Conservation (phyloP, 2,329 filamentous ascomycete genomes). For the Trichoderma polysporum region DNA sequence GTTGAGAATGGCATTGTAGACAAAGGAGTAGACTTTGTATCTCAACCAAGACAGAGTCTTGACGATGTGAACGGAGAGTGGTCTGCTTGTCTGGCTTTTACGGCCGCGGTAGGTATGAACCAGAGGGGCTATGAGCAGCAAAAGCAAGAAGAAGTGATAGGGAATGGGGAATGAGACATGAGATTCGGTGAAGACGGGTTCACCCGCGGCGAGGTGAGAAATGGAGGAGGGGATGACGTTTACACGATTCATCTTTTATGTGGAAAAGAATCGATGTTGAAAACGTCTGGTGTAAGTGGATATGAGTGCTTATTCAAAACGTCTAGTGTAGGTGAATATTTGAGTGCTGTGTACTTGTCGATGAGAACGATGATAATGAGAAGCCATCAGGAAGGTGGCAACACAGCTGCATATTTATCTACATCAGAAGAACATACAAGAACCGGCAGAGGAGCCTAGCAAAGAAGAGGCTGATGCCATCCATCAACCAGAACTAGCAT, state of each 20-base stretch:
- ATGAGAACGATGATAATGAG: background rate
- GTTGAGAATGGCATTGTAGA: conserved; percentile 13
- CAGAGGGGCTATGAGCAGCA: background rate
- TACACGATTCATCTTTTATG: background rate
- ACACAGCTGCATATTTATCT: conserved; percentile 12
- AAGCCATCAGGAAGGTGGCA: background rate
- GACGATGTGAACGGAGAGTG: background rate
- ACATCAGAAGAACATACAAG: background rate
- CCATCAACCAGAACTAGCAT: conserved; percentile 5
- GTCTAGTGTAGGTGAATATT: background rate
- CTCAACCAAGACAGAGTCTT: conserved; percentile 3
- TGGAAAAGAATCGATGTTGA: background rate
- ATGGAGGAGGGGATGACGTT: conserved; percentile 1
- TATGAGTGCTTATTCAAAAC: background rate
- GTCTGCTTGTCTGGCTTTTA: background rate
- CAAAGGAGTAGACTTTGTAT: conserved; percentile 1
- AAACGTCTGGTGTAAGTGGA: background rate
- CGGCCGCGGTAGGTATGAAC: conserved; percentile 8
- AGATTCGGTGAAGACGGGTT: background rate
- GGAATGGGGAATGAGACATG: background rate
- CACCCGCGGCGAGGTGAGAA: background rate
- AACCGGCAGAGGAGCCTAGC: background rate
- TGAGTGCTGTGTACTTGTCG: background rate
- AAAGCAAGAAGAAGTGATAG: background rate
- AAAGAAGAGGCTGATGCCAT: background rate